Evolutionary conservation across 108 stramenopile species (phyloP).

Genomic region (Skeletonema menzelii): DNA sequence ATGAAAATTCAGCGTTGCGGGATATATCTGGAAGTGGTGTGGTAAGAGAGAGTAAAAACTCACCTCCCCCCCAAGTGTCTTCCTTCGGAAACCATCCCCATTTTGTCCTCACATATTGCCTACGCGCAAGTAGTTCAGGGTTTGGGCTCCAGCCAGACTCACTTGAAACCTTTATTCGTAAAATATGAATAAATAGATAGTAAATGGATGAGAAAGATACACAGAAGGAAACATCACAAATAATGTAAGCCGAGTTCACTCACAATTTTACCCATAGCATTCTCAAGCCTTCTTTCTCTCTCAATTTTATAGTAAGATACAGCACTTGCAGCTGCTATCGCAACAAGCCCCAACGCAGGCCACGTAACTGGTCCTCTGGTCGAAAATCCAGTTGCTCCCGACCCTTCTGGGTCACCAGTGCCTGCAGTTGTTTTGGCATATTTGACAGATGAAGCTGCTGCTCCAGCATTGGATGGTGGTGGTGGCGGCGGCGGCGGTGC

Average conservation of each 20-base stretch:
- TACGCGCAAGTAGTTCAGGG: conserved; percentile 82
- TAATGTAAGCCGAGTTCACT: not conserved
- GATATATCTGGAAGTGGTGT: not conserved
- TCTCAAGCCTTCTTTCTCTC: conserved; percentile 84
- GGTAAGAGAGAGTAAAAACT: conserved; percentile 43
- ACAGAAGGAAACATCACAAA: not conserved
- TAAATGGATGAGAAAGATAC: not conserved
- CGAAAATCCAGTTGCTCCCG: conserved; percentile 14
- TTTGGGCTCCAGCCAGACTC: conserved; percentile 86
- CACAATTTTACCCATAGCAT: conserved; percentile 89
- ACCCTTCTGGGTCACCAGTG: conserved; percentile 40
- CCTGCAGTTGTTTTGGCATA: conserved; percentile 53
- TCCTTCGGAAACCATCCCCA: conserved; percentile 91
- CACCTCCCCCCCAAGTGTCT: conserved; percentile 87
- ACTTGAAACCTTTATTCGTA: conserved; percentile 63
- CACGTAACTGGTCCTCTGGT: conserved; percentile 79
- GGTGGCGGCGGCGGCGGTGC: conserved; percentile 4
- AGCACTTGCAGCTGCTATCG: conserved; percentile 76
- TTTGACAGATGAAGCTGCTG: conserved; percentile 26
- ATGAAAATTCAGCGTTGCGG: not conserved
- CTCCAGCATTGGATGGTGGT: not conserved
- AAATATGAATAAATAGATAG: not conserved
- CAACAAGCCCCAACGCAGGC: conserved; percentile 79
- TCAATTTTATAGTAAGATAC: conserved; percentile 88
- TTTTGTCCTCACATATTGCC: conserved; percentile 72